phyloP scores from a whole-genome alignment of 2,329 filamentous ascomycete species.

The Fusarium fujikuroi region DNA sequence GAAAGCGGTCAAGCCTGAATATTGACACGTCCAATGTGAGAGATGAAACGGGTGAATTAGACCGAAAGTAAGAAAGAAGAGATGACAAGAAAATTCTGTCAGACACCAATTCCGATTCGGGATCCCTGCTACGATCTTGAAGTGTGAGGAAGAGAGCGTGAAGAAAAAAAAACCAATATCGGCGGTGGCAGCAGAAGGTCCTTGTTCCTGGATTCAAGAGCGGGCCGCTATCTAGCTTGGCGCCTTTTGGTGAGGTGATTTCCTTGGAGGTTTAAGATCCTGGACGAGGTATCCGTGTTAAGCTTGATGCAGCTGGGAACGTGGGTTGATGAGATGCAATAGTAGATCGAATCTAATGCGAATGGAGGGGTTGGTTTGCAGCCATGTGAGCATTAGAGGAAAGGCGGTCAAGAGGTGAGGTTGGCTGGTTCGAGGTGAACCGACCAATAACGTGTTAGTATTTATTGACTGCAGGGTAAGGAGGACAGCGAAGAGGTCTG shows the following conservation, averaged over 20 bases:
- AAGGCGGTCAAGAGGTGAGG: constrained; percentile 40
- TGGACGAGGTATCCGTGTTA: constrained; percentile 12
- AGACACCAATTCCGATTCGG: constrained; percentile 7
- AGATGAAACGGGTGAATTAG: constrained; percentile 6
- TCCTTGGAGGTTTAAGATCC: constrained; percentile 11
- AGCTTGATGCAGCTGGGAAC: constrained; percentile 23
- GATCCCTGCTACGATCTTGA: constrained; percentile 31
- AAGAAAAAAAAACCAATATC: constrained; percentile 18
- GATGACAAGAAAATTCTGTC: constrained; percentile 1
- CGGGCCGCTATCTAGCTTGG: constrained; percentile 39
- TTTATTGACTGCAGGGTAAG: constrained; percentile 28
- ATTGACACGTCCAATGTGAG: constrained; percentile 18
- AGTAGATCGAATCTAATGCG: constrained; percentile 31
- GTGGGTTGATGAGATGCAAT: constrained; percentile 23
- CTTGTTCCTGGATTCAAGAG: constrained; percentile 42
- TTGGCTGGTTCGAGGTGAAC: neutral
- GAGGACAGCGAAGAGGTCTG: neutral
- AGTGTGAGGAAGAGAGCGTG: neutral
- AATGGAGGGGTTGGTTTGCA: constrained; percentile 15
- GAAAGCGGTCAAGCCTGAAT: constrained; percentile 32
- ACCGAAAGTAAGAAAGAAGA: neutral
- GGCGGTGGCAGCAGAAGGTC: constrained; percentile 31
- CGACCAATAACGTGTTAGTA: constrained; percentile 14
- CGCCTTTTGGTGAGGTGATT: constrained; percentile 8
- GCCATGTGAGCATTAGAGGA: constrained; percentile 35